Conservation (phyloP, 1,139 yeast species). For the Hansenula sp. region DNA sequence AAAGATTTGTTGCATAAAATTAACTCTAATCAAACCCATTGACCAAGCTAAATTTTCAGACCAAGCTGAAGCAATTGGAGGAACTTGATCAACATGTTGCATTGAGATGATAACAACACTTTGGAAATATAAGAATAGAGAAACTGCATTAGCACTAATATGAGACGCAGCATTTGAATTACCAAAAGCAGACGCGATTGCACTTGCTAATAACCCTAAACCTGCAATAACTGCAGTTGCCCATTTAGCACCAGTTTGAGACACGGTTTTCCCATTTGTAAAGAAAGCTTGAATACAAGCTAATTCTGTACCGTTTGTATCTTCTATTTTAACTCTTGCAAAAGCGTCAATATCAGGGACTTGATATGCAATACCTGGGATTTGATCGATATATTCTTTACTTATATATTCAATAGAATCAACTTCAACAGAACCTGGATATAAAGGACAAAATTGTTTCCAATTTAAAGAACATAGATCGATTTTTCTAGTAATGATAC, state of each 20-base stretch:
- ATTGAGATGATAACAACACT: conserved; percentile 68
- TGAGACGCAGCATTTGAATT: conserved; percentile 78
- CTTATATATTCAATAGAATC: conserved; percentile 60
- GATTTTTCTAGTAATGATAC: conserved; percentile 47
- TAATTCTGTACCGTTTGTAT: conserved; percentile 37
- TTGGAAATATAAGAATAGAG: conserved; percentile 72
- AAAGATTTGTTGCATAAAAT: conserved; percentile 71
- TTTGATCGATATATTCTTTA: conserved; percentile 37
- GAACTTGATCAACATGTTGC: conserved; percentile 69
- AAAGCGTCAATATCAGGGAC: conserved; percentile 81
- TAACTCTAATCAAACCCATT: conserved; percentile 68
- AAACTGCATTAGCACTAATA: conserved; percentile 69
- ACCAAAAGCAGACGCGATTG: conserved; percentile 66
- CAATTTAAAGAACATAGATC: conserved; percentile 60
- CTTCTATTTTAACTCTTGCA: conserved; percentile 45
- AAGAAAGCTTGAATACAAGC: conserved; percentile 71
- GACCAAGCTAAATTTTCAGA: conserved; percentile 82
- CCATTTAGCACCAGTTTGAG: conserved; percentile 79
- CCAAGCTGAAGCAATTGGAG: conserved; percentile 82
- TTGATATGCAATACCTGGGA: conserved; percentile 68
- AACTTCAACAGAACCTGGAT: conserved; percentile 65
- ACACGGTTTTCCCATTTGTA: conserved; percentile 68
- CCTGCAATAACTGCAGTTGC: conserved; percentile 81
- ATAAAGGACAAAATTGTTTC: conserved; percentile 79
- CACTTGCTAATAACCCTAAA: conserved; percentile 65